Percentiles rank a stretch among this genome's conserved stretches.
Evolutionary conservation across 805 yeast species (phyloP).

Genomic region (Candida schatavii): DNA sequence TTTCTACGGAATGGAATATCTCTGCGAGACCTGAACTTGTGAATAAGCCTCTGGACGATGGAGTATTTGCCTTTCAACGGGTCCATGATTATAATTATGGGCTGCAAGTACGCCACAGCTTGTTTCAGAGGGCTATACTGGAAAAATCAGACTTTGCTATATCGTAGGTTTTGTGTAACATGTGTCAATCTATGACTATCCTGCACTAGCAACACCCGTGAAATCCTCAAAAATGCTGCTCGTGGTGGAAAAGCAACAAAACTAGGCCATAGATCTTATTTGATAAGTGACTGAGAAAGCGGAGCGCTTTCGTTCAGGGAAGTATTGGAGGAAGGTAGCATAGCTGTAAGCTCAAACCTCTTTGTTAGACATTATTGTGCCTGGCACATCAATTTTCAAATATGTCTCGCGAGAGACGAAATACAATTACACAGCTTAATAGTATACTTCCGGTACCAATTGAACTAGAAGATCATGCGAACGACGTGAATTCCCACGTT

Average conservation of each 20-base stretch:
- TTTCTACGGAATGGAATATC: conserved; percentile 66
- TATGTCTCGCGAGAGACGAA: conserved; percentile 2
- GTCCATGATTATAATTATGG: conserved; percentile 48
- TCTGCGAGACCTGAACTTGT: conserved; percentile 58
- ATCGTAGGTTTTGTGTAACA: no score
- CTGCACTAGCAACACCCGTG: no score
- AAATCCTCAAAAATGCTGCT: no score
- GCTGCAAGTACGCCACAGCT: no score
- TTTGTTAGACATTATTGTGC: no score
- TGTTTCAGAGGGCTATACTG: no score
- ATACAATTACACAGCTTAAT: conserved; percentile 19
- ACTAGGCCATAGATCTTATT: no score
- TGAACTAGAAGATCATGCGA: conserved; percentile 23
- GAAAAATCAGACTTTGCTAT: no score
- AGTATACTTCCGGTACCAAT: conserved; percentile 39
- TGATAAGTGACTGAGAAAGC: neutral
- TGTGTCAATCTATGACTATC: no score
- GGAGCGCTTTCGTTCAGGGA: neutral
- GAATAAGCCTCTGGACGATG: conserved; percentile 46
- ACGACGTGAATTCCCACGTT: conserved; percentile 27
- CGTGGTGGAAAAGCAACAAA: no score
- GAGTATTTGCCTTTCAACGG: conserved; percentile 49
- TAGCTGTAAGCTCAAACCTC: no score
- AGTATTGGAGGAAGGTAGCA: neutral
- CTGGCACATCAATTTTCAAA: neutral